Evolutionary conservation across 1,284 basidiomycete genomes (phyloP).

Genomic region (Inonotus obliquus): DNA sequence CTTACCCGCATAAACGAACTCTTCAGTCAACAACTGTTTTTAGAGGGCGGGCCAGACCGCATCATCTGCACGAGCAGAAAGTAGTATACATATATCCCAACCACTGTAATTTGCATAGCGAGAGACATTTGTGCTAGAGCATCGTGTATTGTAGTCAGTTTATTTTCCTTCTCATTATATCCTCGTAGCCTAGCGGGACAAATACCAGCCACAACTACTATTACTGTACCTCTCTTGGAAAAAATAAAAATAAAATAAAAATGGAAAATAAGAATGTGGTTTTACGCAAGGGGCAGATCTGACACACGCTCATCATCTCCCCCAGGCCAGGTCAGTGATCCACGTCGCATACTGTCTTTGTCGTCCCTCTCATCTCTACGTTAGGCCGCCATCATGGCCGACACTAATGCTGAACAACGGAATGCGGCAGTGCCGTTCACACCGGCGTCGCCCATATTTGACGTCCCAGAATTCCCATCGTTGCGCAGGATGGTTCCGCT

Average conservation of each 20-base stretch:
- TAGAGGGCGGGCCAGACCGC: conserved; percentile 19
- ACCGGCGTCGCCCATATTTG: conserved; percentile 52
- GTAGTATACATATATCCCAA: conserved; percentile 14
- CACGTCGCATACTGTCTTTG: background rate
- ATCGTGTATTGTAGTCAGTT: conserved; percentile 53
- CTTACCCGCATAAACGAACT: conserved; percentile 27
- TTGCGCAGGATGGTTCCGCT: conserved; percentile 58
- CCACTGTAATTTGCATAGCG: conserved; percentile 43
- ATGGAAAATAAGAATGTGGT: background rate
- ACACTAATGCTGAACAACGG: background rate
- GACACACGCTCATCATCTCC: background rate
- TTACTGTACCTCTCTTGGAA: background rate
- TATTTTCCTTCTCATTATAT: conserved; percentile 23
- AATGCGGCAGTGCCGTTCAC: conserved; percentile 33
- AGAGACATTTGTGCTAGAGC: conserved; percentile 57
- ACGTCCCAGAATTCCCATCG: conserved; percentile 54
- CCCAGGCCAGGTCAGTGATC: background rate
- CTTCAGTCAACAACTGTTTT: conserved; percentile 19
- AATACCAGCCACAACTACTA: conserved; percentile 9
- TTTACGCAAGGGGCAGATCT: background rate
- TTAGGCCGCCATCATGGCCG: background rate
- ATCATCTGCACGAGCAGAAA: conserved; percentile 20
- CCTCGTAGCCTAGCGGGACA: background rate
- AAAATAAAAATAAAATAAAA: background rate
- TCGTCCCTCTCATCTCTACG: background rate